phyloP scores from a whole-genome alignment of 768 basidiomycete species.

The Ramaria sp. region DNA sequence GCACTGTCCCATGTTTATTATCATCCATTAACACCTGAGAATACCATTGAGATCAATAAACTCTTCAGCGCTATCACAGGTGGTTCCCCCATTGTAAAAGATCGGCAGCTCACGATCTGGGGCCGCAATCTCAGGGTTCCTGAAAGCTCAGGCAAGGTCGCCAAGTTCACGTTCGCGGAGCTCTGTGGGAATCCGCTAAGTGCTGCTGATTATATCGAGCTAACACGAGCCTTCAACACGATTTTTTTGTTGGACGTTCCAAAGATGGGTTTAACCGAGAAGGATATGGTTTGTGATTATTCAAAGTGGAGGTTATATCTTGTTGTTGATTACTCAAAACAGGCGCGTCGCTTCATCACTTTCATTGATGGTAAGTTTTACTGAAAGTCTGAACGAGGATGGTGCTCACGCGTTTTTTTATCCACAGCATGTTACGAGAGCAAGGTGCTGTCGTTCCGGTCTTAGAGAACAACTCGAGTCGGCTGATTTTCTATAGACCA shows the following conservation, averaged over 20 bases:
- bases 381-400: not conserved
- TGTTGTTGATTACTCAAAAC: not conserved
- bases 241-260: conserved; percentile 83
- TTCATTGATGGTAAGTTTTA: conserved; percentile 75
- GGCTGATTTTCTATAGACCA: conserved; percentile 43
- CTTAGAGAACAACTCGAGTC: not conserved
- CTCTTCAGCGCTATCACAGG: conserved; percentile 68
- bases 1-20: conserved; percentile 93
- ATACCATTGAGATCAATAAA: conserved; percentile 62
- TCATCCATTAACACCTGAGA: conserved; percentile 60
- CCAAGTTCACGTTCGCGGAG: conserved; percentile 77
- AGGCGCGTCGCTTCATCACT: conserved; percentile 94
- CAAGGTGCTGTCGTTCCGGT: conserved; percentile 35
- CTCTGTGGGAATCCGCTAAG: conserved; percentile 84
- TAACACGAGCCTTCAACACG: conserved; percentile 79
- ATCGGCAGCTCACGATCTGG: conserved; percentile 76
- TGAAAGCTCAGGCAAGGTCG: conserved; percentile 67
- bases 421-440: conserved; percentile 79
- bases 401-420: not conserved
- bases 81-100: conserved; percentile 36
- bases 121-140: conserved; percentile 75
- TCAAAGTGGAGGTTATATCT: not conserved
- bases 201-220: conserved; percentile 92
- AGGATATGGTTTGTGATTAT: conserved; percentile 58
- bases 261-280: conserved; percentile 76